Evolutionary conservation across 306 rosid genomes (phyloP).

Genomic region (Cucumis sativus): Cucumber_9930_V3 NC_026658.2:16362501-16363000

Average conservation of each 20-base stretch:
- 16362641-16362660: constrained; percentile 31
- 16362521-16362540: constrained; percentile 74
- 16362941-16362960: constrained; percentile 89
- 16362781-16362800: constrained; percentile 71
- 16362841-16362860: constrained; percentile 98
- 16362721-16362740: constrained; percentile 47
- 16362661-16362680: constrained; percentile 26
- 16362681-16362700: constrained; percentile 20
- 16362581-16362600: constrained; percentile 51
- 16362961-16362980: constrained; percentile 62
- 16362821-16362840: constrained; percentile 88
- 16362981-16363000: constrained; percentile 71
- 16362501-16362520: background rate
- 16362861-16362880: constrained; percentile 99
- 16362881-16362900: constrained; percentile 90
- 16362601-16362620: constrained; percentile 30
- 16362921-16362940: constrained; percentile 98
- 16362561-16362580: constrained; percentile 93
- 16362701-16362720: constrained; percentile 19
- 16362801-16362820: constrained; percentile 69
- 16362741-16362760: constrained; percentile 56
- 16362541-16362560: constrained; percentile 89
- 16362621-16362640: constrained; percentile 27
- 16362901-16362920: constrained; percentile 89
- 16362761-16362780: constrained; percentile 66